Evolutionary conservation across 2,329 filamentous ascomycete species (phyloP), one percentile per base, ranked within the genome.

Genomic region (Bipolaris cookei): DNA sequence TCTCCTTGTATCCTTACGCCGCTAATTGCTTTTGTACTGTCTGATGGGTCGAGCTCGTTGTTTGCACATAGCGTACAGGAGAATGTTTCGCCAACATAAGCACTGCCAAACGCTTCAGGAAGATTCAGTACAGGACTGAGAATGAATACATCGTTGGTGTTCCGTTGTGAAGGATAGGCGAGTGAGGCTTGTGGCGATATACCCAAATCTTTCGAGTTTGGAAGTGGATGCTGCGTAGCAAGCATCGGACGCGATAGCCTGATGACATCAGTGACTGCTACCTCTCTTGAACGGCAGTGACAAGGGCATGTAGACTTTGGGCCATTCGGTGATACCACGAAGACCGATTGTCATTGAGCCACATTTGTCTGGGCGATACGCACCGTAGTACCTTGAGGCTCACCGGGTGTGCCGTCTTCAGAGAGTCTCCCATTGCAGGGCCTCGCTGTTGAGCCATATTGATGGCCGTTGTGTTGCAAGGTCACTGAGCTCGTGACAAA

Each of bases 1-100:
- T 97, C 93, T 0, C 93, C 95, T 54, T 90, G 86, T 68, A 98
- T 91, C 52, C 87, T 86, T 50, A 97, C 89, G 54, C 90, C 90
- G 61, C 87, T 89, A 38, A 96, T 87, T 43, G 78, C 79, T 58
- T 78, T 76, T 6, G 73, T 77, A 3, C 75, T 72, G 44, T 77
- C 71, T 1, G 61, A 53, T 38, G 76, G 63, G 18, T 75, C 67
- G 1, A 88, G 77, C 71, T 98, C 94, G 74, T 97, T 94, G 80
- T 97, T 97, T n/a, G 91, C 93, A 78, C 93, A 97, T 20, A 98
- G 83, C 1, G 94, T 97, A 78, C 95, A 99, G 63, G 89, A 89
- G 78, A 99, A 98, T 0, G 89, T 92, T 80, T 98, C 93, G 68
- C 95, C 95, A 18, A 98, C 94, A 75, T 97, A 97, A 7, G 94